Percentiles rank a stretch among this genome's conserved stretches.
Conservation (phyloP, 1,284 basidiomycete species). For the Ceratobasidium papillatum region DNA sequence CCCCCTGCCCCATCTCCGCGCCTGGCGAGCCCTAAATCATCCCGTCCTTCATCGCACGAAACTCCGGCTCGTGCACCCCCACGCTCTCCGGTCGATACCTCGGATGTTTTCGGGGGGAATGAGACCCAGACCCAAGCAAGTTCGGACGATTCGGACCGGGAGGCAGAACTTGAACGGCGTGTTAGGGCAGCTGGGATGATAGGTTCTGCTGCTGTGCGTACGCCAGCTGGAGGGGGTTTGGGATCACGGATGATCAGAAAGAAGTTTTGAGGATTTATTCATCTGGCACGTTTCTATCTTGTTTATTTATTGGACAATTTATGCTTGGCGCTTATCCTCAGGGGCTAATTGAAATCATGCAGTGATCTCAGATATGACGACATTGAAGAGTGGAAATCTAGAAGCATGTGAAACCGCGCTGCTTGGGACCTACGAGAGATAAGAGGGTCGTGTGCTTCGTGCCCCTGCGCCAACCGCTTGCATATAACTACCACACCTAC, state of each 20-base stretch:
- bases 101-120: conserved; percentile 27
- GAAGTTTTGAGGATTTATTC: conserved; percentile 25
- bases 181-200: conserved; percentile 31
- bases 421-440: not conserved
- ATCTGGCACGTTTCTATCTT: conserved; percentile 1
- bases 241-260: conserved; percentile 28
- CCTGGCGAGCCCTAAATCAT: not conserved
- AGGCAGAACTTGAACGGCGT: conserved; percentile 32
- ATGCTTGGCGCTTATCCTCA: not conserved
- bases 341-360: not conserved
- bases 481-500: not conserved
- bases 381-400: not conserved
- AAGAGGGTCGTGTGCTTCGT: conserved; percentile 3
- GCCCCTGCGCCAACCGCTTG: not conserved
- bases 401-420: conserved; percentile 1
- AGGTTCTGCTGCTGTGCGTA: conserved; percentile 33
- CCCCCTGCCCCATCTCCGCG: not conserved
- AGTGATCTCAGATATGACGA: not conserved
- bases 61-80: not conserved
- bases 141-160: conserved; percentile 35
- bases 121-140: conserved; percentile 36
- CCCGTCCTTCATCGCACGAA: conserved; percentile 16
- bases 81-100: not conserved
- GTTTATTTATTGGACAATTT: not conserved
- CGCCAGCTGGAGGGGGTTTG: conserved; percentile 34